phyloP scores from a whole-genome alignment of 2,329 filamentous ascomycete species.

The Pseudogymnoascus sp. region DNA sequence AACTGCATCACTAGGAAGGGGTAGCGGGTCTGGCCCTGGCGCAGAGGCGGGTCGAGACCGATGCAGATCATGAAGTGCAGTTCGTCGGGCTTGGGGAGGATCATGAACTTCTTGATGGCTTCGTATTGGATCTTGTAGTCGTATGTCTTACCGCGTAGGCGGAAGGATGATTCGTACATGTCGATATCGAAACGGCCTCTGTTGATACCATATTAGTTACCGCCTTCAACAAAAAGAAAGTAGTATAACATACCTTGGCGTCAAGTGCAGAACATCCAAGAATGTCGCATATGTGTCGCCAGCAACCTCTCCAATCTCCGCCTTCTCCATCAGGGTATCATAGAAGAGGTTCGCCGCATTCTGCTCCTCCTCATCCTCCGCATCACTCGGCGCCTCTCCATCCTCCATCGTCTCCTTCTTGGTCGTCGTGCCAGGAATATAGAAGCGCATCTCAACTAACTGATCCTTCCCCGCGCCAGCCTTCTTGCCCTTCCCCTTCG shows the following conservation, averaged over 20 bases:
- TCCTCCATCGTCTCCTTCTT: conserved; percentile 59
- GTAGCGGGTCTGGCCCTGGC: conserved; percentile 95
- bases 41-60: conserved; percentile 86
- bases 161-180: conserved; percentile 97
- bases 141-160: conserved; percentile 95
- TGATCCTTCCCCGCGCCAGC: conserved; percentile 84
- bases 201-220: conserved; percentile 25
- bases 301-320: conserved; percentile 97
- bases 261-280: conserved; percentile 92
- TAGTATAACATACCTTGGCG: conserved; percentile 59
- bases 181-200: conserved; percentile 99
- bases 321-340: conserved; percentile 95
- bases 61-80: conserved; percentile 91
- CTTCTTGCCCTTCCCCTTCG: conserved; percentile 74
- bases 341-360: conserved; percentile 97
- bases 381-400: conserved; percentile 61
- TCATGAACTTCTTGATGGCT: conserved; percentile 96
- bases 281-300: conserved; percentile 97
- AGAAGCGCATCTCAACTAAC: conserved; percentile 97
- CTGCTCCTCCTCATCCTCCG: conserved; percentile 66
- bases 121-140: conserved; percentile 99
- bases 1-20: conserved; percentile 99
- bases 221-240: not conserved
- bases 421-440: conserved; percentile 85
- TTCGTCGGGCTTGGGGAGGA: conserved; percentile 97